phyloP scores from a whole-genome alignment of 1,284 basidiomycete genomes.

The Exobasidium cylindrosporum region DNA sequence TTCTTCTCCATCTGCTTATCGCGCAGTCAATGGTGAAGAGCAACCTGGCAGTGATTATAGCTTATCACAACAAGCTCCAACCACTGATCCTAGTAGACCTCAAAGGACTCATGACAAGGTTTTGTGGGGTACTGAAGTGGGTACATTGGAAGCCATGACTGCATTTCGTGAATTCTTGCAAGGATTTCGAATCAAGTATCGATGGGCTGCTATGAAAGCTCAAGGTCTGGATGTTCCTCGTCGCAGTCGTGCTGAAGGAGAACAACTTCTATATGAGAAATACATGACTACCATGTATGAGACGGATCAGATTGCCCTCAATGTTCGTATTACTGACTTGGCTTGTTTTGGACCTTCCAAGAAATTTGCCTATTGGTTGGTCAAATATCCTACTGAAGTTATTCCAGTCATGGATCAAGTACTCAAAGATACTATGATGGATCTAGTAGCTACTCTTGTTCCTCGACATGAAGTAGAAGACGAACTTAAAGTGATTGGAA shows the following conservation, averaged over 20 bases:
- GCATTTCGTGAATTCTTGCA: constrained; percentile 82
- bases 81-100: constrained; percentile 24
- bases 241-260: constrained; percentile 36
- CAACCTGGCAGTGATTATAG: constrained; percentile 23
- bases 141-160: constrained; percentile 84
- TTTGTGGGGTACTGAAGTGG: constrained; percentile 95
- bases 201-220: constrained; percentile 59
- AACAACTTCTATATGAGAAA: constrained; percentile 67
- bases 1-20: constrained; percentile 60
- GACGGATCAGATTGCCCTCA: constrained; percentile 81
- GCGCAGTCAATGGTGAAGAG: constrained; percentile 48
- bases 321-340: constrained; percentile 86
- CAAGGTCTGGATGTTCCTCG: background rate
- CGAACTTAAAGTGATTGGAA: constrained; percentile 68
- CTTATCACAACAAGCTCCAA: constrained; percentile 39
- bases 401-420: constrained; percentile 96
- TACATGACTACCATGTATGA: constrained; percentile 83
- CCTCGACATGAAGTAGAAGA: background rate
- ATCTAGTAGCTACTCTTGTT: constrained; percentile 27
- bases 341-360: constrained; percentile 79
- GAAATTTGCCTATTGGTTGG: constrained; percentile 65
- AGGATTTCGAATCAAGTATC: constrained; percentile 91
- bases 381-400: constrained; percentile 94
- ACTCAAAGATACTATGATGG: constrained; percentile 68
- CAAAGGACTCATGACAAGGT: constrained; percentile 60